Conservation (phyloP, 805 yeast species). For the Saturnispora kantuleensis region DNA sequence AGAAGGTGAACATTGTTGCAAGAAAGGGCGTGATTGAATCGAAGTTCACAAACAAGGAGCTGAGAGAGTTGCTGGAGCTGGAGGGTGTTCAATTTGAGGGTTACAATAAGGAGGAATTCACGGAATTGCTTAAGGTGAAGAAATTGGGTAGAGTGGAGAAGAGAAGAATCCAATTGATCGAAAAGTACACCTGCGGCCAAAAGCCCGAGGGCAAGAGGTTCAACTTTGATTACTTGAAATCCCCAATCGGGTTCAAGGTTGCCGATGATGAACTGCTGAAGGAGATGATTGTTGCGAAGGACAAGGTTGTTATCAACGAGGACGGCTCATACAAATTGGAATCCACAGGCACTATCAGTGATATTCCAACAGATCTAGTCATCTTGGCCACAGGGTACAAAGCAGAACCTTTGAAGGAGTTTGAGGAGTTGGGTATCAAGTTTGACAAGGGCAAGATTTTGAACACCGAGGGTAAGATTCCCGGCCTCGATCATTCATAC, state of each 20-base stretch:
- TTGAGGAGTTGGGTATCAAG: constrained; percentile 38
- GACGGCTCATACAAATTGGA: constrained; percentile 28
- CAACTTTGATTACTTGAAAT: constrained; percentile 58
- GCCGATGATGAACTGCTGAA: constrained; percentile 29
- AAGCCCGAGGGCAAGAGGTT: constrained; percentile 32
- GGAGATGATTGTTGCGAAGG: constrained; percentile 41
- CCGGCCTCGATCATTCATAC: constrained; percentile 42
- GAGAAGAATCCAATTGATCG: constrained; percentile 54
- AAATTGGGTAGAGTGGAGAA: constrained; percentile 45
- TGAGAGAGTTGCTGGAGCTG: constrained; percentile 71
- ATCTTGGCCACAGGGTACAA: constrained; percentile 79
- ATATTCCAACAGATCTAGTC: constrained; percentile 48
- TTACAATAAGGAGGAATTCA: constrained; percentile 30
- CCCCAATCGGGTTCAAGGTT: constrained; percentile 48
- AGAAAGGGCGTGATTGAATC: constrained; percentile 79
- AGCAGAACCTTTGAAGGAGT: constrained; percentile 54
- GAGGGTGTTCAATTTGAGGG: constrained; percentile 41
- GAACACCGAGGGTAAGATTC: constrained; percentile 37
- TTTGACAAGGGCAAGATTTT: constrained; percentile 40
- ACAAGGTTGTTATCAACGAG: constrained; percentile 26
- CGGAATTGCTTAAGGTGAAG: constrained; percentile 20
- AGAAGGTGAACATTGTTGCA: constrained; percentile 64
- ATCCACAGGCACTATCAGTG: constrained; percentile 10
- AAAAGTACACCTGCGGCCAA: constrained; percentile 32
- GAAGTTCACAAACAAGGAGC: constrained; percentile 87